Base-by-base conservation (phyloP, 164 flowering plant species). In the Cinnamomum micranthum region DNA sequence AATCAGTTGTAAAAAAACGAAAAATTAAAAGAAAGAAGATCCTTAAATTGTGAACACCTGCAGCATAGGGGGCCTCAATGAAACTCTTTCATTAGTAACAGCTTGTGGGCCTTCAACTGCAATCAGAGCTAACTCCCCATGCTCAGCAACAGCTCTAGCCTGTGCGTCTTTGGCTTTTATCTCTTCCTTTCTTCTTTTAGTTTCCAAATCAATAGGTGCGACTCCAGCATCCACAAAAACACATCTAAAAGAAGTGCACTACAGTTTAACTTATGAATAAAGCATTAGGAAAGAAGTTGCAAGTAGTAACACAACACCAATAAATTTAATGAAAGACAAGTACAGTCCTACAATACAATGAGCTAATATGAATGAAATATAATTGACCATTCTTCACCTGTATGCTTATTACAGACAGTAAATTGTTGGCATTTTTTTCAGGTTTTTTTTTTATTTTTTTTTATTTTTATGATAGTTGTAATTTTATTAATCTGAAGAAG, bases 151-250 rank as follows among this genome's bases (percentile, higher is more conserved):
- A 74, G 97, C 92, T 84, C 88, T 92, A 73, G 91, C 84, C 62
- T 89, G 96, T 58, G 88, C 91, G 81, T 88, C 99, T 76, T 83
- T 87, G 71, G 85, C 50, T 79, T 77, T 88, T 90, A 87, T 85
- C 80, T 93, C 99, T 76, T 92, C 98, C 79, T 93, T 95, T 83
- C 81, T 87, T 81, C 81, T 89, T 80, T 84, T 93, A 27, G 98
- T 95, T 85, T 93, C 98, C 73, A 95, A 77, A 79, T 95, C 99
- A 75, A 92, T 82, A 68, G 91, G 87, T 71, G 97, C 86, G 78
- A 95, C 90, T 74, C 99, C 99, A 86, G 98, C 97, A 92, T 95
- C 99, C 70, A 93, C 99, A 87, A 93, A 95, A 72, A 95, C 98
- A 82, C 95, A 90, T 81, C 97, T 93, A 84, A 70, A 78, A 67